Evolutionary conservation across 75 land plant genomes (phyloP), one percentile per base, ranked within the genome.

Genomic region (Adiantum capillusveneris): DNA sequence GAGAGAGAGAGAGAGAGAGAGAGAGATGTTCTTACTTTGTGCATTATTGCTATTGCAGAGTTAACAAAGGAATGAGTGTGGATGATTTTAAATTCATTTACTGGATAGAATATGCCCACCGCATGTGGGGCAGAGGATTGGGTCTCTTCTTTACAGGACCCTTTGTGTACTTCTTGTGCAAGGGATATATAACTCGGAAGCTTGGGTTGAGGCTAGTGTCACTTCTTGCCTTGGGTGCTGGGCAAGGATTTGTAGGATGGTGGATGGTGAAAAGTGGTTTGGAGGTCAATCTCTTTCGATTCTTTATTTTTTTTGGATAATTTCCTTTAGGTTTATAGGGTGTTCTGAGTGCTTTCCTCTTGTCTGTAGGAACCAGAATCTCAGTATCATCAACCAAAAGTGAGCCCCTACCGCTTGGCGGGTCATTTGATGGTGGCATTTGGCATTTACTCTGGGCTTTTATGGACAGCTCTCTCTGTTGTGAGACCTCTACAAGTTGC

Each of bases 261-360:
- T 94, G 98, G 98, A 94, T 94, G 98, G 98, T 94, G 1, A 94
- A 94, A 59, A 94, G 98, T 71, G 98, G 98, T 46, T 74, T 94
- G 9, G 96, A 94, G 96, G 98, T 90, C 64, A 46, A n/a, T n/a
- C n/a, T n/a, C n/a, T n/a, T n/a, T n/a, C n/a, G n/a, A n/a, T n/a
- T n/a, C n/a, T n/a, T n/a, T n/a, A n/a, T n/a, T n/a, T n/a, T n/a
- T n/a, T n/a, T n/a, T n/a, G n/a, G n/a, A n/a, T n/a, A n/a, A n/a
- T n/a, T n/a, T n/a, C n/a, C n/a, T n/a, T n/a, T n/a, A n/a, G n/a
- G n/a, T n/a, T n/a, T n/a, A n/a, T n/a, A n/a, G n/a, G n/a, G n/a
- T n/a, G n/a, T n/a, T n/a, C n/a, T n/a, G n/a, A n/a, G n/a, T n/a
- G n/a, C n/a, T n/a, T n/a, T n/a, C n/a, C n/a, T n/a, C n/a, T n/a